Conservation (phyloP, 1,284 basidiomycete species). For the Trametes versicolor region DNA sequence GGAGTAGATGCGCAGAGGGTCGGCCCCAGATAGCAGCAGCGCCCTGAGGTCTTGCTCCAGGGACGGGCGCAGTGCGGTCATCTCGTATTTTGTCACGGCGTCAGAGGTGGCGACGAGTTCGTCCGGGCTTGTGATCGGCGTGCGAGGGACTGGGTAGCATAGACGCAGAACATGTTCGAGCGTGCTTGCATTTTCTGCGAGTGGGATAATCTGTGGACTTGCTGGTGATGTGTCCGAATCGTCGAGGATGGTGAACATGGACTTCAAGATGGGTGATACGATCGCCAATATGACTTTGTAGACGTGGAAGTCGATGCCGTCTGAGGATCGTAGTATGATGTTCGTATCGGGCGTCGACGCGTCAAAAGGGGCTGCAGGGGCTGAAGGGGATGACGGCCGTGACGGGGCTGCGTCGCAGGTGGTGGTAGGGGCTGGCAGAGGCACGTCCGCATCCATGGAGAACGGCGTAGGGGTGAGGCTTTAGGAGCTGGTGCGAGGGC, state of each 20-base stretch:
- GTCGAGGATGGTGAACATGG: conserved; percentile 14
- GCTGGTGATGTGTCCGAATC: neutral
- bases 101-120: neutral
- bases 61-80: neutral
- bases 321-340: conserved; percentile 15
- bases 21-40: neutral
- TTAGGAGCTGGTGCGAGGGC: no score
- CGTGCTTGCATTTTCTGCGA: conserved; percentile 5
- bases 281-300: conserved; percentile 16
- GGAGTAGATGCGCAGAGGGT: conserved; percentile 19
- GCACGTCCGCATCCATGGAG: no score
- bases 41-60: conserved; percentile 11
- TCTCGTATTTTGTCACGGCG: conserved; percentile 18
- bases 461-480: no score
- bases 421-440: no score
- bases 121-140: neutral
- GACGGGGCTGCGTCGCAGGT: no score
- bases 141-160: conserved; percentile 14
- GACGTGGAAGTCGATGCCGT: conserved; percentile 18
- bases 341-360: conserved; percentile 8
- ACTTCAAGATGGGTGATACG: conserved; percentile 14
- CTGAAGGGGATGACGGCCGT: neutral
- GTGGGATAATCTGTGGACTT: neutral
- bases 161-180: conserved; percentile 10
- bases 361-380: conserved; percentile 20